Base-by-base conservation (phyloP, 306 rosid species). In the Trifolium dubium region DNA sequence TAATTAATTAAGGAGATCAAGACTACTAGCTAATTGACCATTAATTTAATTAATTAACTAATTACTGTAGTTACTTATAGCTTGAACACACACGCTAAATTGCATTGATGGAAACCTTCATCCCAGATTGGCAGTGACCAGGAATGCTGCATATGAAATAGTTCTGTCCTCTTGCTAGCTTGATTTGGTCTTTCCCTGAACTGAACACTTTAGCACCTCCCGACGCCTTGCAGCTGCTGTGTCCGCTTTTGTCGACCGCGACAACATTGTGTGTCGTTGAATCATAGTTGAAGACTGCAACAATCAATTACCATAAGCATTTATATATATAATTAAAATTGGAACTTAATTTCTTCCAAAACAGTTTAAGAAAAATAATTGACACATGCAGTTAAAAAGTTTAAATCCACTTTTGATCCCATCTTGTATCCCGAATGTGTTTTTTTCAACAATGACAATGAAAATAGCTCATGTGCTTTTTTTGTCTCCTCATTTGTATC, bases 81-180 rank as follows among this genome's bases (percentile, higher is more conserved):
- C 64, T 23, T 54, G 19, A 9, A 53, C 31, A n/a, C 23, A n/a
- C 31, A 54, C n/a, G n/a, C 60, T 54, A 54, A 2, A 54, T 13
- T 29, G 93, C 92, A 69, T 51, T 80, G 43, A 89, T 67, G 32
- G 88, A 87, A 69, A 92, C 32, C 76, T 83, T 89, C 97, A 92
- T 89, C 23, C 86, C 86, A 32, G 90, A 80, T 5, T 72, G 13
- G 12, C 97, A 92, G 73, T 89, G 97, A 40, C 90, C 86, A 40
- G 92, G 67, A 56, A 8, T 18, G 84, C 29, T 81, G 77, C 97
- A 92, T 14, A 92, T 88, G 79, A 88, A 92, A 80, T 85, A 88
- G 69, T 79, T 88, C 18, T 1, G 47, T 3, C 97, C 93, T 46
- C 56, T 89, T 10, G 43, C 63, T 0, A 92, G 77, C 74, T 4